Evolutionary conservation across 139 green algal species (phyloP), one percentile per base, ranked within the genome.

Genomic region (Parachlorella kessleri): DNA sequence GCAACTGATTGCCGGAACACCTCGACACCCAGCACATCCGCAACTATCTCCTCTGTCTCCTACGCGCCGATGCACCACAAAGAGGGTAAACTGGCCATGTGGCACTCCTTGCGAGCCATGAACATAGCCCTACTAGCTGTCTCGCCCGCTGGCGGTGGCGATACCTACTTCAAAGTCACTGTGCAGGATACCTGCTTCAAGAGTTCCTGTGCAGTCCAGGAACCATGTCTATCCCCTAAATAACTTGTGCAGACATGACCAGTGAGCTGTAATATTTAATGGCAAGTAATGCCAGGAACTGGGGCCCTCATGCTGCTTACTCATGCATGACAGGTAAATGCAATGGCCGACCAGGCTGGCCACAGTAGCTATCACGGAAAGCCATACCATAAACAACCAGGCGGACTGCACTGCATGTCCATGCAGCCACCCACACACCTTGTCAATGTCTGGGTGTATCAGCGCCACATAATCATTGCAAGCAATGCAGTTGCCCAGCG

Each of bases 381-480:
- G 48, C 48, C 10, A 10, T 18, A 59, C 48, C 48, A 18, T 18
- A 10, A 18, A 10, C 48, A 59, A 10, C 10, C 48, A 59, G 18
- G 10, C 48, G 48, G 10, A 59, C 48, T 28, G 48, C 48, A 18
- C 48, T 18, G 48, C 10, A 18, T 18, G 10, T 10, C 48, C 10
- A 18, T 10, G 48, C 10, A 59, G 48, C 18, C 48, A 18, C 38
- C 14, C 64, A 28, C 53, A 21, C 40, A 85, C 84, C 81, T 83
- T 90, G 84, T 99, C 97, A 9, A 99, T 88, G 88, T 99, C 97
- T 0, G 96, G 95, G 83, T 99, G 97, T 33, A 99, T 94, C 48
- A 99, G 84, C 24, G 94, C 94, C 9, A 99, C 95, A 69, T 99
- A 99, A 86, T 99, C 97, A 80, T 99, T 99, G 88, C 92, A 98